These are phyloP conservation scores for Rhizopogon vulgaris DNA, from an alignment of 768 basidiomycete species.

Conservation along the genomic window DNA sequence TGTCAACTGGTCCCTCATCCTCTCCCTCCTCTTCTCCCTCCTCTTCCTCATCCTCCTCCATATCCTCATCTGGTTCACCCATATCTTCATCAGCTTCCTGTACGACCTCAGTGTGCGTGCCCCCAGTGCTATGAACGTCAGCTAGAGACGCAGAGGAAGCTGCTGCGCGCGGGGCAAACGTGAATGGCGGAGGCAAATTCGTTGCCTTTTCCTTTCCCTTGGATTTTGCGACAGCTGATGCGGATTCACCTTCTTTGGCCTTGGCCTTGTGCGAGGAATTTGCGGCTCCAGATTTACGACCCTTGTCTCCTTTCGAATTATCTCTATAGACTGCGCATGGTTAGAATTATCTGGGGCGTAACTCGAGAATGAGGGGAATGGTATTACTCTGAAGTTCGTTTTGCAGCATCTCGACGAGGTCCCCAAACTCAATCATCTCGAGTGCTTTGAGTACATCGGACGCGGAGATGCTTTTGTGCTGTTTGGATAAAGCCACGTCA, in stretches of 20 bases:
- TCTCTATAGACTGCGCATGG: slow-evolving; percentile 57
- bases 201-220: slow-evolving; percentile 26
- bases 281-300: slow-evolving; percentile 21
- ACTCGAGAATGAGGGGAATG: background rate
- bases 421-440: slow-evolving; percentile 70
- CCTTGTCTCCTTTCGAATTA: slow-evolving; percentile 55
- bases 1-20: slow-evolving; percentile 35
- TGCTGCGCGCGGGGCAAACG: slow-evolving; percentile 23
- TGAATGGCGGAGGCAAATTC: slow-evolving; percentile 19
- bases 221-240: slow-evolving; percentile 21
- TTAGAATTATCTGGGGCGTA: background rate
- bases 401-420: slow-evolving; percentile 58
- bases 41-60: slow-evolving; percentile 20
- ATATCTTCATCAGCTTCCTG: slow-evolving; percentile 23
- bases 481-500: slow-evolving; percentile 77
- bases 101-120: slow-evolving; percentile 16
- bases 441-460: slow-evolving; percentile 87
- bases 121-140: slow-evolving; percentile 14
- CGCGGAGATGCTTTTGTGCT: slow-evolving; percentile 85
- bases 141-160: slow-evolving; percentile 23
- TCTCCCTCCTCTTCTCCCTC: slow-evolving; percentile 32
- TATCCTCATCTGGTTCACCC: slow-evolving; percentile 30
- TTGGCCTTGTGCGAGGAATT: slow-evolving; percentile 25
- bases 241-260: slow-evolving; percentile 25
- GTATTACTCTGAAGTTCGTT: slow-evolving; percentile 56